Evolutionary conservation across 2,329 filamentous ascomycete species (phyloP), one percentile per base, ranked within the genome.

Genomic region (Neopestalotiopsis sp.): DNA sequence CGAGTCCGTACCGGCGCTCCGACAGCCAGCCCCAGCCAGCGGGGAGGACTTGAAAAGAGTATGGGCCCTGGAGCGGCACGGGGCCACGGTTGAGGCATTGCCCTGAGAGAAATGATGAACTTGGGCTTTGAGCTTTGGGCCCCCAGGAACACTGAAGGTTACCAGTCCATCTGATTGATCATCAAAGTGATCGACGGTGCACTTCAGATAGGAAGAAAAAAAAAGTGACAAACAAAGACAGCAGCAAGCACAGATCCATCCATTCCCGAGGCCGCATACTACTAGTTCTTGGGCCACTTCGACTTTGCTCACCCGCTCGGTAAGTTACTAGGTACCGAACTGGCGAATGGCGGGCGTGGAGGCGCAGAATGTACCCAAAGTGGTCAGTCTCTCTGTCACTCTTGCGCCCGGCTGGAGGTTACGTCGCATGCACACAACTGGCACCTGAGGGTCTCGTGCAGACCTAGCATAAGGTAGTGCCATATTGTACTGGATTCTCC

Each of bases 361-460:
- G 34, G 34, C 34, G 34, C 10, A 38, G 45, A 24, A n/a, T n/a
- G 45, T 52, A 52, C 45, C n/a, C 45, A 52, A 20, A 52, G 20
- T 17, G 45, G 17, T n/a, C 45, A 9, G 45, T 52, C 17, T 52
- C 17, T 20, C 20, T 52, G 20, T 17, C 34, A 38, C 34, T 38
- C 34, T 38, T 52, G 45, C 45, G 45, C 45, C 45, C 45, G 45
- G 45, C 45, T 52, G 45, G 45, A 52, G 45, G 45, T 52, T 52
- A 52, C 45, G 45, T 52, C 45, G 45, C 45, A 52, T 52, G 45
- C 45, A 52, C 45, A 52, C 45, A 52, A 52, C 45, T 52, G 45
- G 45, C 45, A 52, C 17, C 20, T 52, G 45, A 38, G 45, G 20
- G 45, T 52, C 45, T 52, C 45, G 45, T 52, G 45, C 45, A 52